Conservation (phyloP, 2,329 filamentous ascomycete species). For the Davidsoniella australis region DNA sequence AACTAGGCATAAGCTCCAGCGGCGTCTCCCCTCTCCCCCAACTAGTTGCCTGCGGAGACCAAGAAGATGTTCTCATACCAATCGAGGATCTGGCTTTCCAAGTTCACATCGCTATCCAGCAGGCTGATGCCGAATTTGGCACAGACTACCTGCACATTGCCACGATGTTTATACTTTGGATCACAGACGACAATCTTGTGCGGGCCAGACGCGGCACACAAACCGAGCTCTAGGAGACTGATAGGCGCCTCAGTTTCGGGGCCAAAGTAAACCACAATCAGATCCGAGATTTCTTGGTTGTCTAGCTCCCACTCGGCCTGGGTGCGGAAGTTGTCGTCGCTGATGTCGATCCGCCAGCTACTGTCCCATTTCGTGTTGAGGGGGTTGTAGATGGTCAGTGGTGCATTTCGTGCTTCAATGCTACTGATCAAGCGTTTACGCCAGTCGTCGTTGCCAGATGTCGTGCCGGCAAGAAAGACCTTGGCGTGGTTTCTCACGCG, state of each 20-base stretch:
- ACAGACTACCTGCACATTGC: constrained; percentile 43
- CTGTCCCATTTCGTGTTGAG: constrained; percentile 38
- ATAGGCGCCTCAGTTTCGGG: constrained; percentile 34
- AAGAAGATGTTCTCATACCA: neutral
- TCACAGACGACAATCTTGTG: constrained; percentile 39
- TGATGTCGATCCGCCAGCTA: constrained; percentile 32
- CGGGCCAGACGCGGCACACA: constrained; percentile 24
- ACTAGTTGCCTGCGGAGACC: too few species aligned
- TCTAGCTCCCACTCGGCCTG: constrained; percentile 47
- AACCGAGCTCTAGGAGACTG: constrained; percentile 42
- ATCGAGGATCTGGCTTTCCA: neutral
- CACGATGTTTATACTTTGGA: constrained; percentile 36
- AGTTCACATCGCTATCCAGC: constrained; percentile 18
- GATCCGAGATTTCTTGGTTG: constrained; percentile 32
- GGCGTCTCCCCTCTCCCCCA: too few species aligned
- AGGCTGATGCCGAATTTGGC: constrained; percentile 27
- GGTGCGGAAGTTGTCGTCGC: constrained; percentile 27
- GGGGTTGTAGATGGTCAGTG: constrained; percentile 41
- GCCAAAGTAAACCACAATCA: constrained; percentile 42
- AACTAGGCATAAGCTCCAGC: too few species aligned
- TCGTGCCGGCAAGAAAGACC: constrained; percentile 43
- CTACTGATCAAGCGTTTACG: constrained; percentile 26
- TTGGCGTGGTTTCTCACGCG: constrained; percentile 16
- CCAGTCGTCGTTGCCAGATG: constrained; percentile 33
- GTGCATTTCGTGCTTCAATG: constrained; percentile 22